Evolutionary conservation across 441 rosid genomes (phyloP).

Genomic region (Syzygium malaccense): DNA sequence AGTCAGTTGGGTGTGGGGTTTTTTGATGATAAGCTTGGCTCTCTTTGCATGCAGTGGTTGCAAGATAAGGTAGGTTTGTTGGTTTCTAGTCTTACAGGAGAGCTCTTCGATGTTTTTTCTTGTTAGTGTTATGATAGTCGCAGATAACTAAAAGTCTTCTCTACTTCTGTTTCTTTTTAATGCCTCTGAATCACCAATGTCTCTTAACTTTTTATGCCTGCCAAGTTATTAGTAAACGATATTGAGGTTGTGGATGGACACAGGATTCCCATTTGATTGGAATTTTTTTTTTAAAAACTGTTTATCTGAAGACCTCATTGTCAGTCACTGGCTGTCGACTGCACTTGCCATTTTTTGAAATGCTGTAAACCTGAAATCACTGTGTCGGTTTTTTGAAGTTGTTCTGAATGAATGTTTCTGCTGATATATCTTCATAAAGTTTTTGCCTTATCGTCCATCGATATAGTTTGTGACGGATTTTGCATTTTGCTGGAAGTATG

Average conservation of each 20-base stretch:
- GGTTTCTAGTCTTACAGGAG: neutral
- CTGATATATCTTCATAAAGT: neutral
- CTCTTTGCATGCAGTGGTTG: slow-evolving; percentile 99
- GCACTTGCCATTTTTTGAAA: neutral
- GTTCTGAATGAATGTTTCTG: neutral
- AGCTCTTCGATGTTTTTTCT: neutral
- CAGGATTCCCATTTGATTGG: neutral
- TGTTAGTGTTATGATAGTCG: neutral
- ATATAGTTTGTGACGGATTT: neutral
- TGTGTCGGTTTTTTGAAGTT: neutral
- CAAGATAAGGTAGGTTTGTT: slow-evolving; percentile 22
- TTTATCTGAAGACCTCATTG: neutral
- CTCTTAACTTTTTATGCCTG: neutral
- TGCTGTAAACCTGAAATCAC: neutral
- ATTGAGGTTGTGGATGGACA: neutral
- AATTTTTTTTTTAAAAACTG: neutral
- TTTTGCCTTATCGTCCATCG: neutral
- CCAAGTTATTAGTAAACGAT: neutral
- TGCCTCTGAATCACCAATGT: neutral
- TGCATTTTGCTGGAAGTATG: neutral
- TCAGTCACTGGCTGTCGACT: neutral
- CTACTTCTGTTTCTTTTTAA: neutral
- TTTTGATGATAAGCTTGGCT: slow-evolving; percentile 94
- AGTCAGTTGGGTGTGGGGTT: slow-evolving; percentile 91
- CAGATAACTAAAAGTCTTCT: neutral